Evolutionary conservation across 768 basidiomycete species (phyloP), one percentile per base, ranked within the genome.

Genomic region (Naganishia randhawae): DNA sequence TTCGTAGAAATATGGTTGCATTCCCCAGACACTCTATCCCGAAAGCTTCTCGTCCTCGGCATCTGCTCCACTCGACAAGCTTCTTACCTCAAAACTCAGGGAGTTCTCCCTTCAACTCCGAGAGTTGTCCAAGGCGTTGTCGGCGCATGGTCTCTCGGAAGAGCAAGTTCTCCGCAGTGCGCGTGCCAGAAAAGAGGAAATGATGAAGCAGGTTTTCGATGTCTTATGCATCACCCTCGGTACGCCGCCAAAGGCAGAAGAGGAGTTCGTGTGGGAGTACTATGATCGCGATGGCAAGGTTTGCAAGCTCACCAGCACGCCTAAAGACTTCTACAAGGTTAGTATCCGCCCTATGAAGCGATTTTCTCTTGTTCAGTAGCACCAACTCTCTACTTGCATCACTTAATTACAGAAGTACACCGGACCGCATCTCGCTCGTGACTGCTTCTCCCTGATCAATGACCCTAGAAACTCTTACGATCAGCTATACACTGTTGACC

Each of bases 381-480:
- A 41, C 33, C 22, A 27, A 48, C 31, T 35, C 41, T 8, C 42
- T 39, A 16, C 31, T 14, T 50, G n/a, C 9, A 3, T 35, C 19
- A 11, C 31, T 10, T 14, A 17, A 8, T n/a, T 41, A 39, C 14
- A 61, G 77, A 79, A 73, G n/a, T 71, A 73, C 57, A 65, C 71
- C 25, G 70, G 67, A 2, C 62, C 64, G 13, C 57, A 71, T 69
- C 50, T 48, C 13, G 53, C 84, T 27, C 76, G 83, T 3, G 89
- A 92, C 29, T 87, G 84, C 1, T 95, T 98, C 84, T 95, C 92
- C 41, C 84, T 98, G 14, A 92, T 98, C 79, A 89, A 98, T 74
- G 95, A 98, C 77, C 94, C 95, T 11, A 85, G 95, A 29, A 94
- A 97, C 76, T 82, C 82, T 22, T 92, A 88, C 78, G 84, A 84